These are phyloP conservation scores for Huiozyma naganishii DNA, from an alignment of 805 yeast species.

Conservation along the genomic window DNA sequence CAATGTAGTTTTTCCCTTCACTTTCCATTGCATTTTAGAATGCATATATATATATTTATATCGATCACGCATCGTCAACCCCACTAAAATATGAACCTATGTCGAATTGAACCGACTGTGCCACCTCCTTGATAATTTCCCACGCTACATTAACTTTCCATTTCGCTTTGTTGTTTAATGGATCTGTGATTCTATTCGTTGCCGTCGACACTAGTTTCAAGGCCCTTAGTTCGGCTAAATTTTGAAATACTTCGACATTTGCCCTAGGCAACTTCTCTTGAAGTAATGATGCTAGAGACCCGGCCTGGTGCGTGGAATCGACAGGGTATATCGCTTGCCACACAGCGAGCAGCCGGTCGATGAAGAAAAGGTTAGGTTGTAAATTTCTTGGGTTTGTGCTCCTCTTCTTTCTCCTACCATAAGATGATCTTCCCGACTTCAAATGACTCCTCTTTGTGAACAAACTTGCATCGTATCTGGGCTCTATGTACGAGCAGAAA, in stretches of 20 bases:
- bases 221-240: slow-evolving; percentile 48
- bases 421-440: slow-evolving; percentile 35
- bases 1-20: too few species aligned
- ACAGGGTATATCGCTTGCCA: slow-evolving; percentile 54
- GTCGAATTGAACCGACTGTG: slow-evolving; percentile 55
- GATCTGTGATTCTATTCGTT: slow-evolving; percentile 36
- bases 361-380: slow-evolving; percentile 62
- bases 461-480: slow-evolving; percentile 53
- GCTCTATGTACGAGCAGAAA: slow-evolving; percentile 68
- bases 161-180: slow-evolving; percentile 53
- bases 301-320: slow-evolving; percentile 12
- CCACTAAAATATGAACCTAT: slow-evolving; percentile 45
- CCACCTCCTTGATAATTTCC: slow-evolving; percentile 48
- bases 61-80: slow-evolving; percentile 6
- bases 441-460: slow-evolving; percentile 46
- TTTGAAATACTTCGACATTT: slow-evolving; percentile 41
- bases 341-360: slow-evolving; percentile 75
- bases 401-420: slow-evolving; percentile 33
- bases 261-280: slow-evolving; percentile 25
- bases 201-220: slow-evolving; percentile 40
- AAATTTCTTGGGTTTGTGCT: slow-evolving; percentile 50
- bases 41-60: neutral
- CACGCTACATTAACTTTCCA: slow-evolving; percentile 75
- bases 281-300: slow-evolving; percentile 13
- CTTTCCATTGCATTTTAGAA: too few species aligned